Conservation (phyloP, 2,329 filamentous ascomycete genomes). For the Fusarium udum region DNA sequence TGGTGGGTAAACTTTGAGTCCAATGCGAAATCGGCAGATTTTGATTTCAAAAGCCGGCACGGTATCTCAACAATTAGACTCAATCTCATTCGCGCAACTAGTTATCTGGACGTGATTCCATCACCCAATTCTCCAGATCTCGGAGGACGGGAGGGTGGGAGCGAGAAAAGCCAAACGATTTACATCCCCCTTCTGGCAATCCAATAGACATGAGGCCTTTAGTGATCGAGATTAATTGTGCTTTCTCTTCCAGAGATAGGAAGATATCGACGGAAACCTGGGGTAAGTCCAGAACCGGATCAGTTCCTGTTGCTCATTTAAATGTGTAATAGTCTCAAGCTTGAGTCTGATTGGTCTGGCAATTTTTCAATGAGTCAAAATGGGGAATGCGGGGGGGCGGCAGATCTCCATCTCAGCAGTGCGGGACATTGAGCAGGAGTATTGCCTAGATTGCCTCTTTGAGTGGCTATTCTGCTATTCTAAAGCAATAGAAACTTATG, state of each 20-base stretch:
- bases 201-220: slow-evolving; percentile 40
- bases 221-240: slow-evolving; percentile 37
- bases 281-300: slow-evolving; percentile 29
- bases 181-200: slow-evolving; percentile 24
- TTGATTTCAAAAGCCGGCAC: slow-evolving; percentile 28
- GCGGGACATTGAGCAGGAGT: slow-evolving; percentile 9
- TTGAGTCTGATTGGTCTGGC: slow-evolving; percentile 20
- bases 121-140: slow-evolving; percentile 35
- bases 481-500: not conserved
- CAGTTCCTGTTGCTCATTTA: slow-evolving; percentile 42
- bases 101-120: slow-evolving; percentile 38
- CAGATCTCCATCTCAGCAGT: slow-evolving; percentile 36
- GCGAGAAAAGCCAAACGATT: slow-evolving; percentile 13
- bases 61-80: slow-evolving; percentile 21
- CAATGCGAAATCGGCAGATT: slow-evolving; percentile 35
- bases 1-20: slow-evolving; percentile 6
- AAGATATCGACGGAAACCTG: slow-evolving; percentile 42
- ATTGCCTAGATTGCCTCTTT: not conserved
- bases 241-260: slow-evolving; percentile 29
- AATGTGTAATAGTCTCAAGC: slow-evolving; percentile 26
- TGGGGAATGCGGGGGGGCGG: slow-evolving; percentile 41
- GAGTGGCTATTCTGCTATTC: not conserved
- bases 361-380: slow-evolving; percentile 11
- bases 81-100: slow-evolving; percentile 36
- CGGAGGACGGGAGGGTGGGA: slow-evolving; percentile 25